These are phyloP conservation scores for Plectosphaerella plurivora DNA, from an alignment of 2,329 filamentous ascomycete genomes.

Conservation along the genomic window DNA sequence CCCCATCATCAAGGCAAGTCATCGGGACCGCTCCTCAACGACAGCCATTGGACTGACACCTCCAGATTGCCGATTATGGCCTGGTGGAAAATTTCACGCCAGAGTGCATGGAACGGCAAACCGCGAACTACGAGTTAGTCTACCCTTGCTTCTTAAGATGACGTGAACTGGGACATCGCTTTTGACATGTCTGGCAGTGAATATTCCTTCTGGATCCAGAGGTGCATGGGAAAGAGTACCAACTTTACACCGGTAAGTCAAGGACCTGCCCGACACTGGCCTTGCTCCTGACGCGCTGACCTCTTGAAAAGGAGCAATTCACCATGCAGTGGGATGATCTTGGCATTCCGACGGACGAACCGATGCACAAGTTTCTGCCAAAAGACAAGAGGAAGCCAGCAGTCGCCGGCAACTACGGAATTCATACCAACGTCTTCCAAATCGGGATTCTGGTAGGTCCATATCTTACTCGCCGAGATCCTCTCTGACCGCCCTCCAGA, in stretches of 20 bases:
- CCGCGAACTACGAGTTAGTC: neutral
- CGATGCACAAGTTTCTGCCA: neutral
- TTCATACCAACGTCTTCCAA: conserved; percentile 13
- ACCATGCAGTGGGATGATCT: conserved; percentile 8
- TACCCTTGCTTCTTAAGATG: no score
- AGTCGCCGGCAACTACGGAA: conserved; percentile 14
- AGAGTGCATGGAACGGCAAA: neutral
- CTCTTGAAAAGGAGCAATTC: conserved; percentile 12
- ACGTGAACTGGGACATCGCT: neutral
- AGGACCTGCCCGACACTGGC: neutral
- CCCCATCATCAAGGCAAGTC: conserved; percentile 8
- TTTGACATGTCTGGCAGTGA: neutral
- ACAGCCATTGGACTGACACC: no score
- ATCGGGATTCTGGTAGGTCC: conserved; percentile 11
- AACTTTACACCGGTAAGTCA: conserved; percentile 7
- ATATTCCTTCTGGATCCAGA: conserved; percentile 6
- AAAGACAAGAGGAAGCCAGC: conserved; percentile 1
- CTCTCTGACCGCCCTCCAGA: no score
- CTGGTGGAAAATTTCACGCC: neutral
- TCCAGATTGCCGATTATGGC: conserved; percentile 8
- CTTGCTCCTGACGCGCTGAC: neutral
- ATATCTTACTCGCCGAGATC: no score
- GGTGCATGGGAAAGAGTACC: conserved; percentile 3
- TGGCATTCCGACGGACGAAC: neutral
- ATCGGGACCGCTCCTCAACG: no score